Evolutionary conservation across 768 basidiomycete species (phyloP).

Genomic region (Suillus discolor): DNA sequence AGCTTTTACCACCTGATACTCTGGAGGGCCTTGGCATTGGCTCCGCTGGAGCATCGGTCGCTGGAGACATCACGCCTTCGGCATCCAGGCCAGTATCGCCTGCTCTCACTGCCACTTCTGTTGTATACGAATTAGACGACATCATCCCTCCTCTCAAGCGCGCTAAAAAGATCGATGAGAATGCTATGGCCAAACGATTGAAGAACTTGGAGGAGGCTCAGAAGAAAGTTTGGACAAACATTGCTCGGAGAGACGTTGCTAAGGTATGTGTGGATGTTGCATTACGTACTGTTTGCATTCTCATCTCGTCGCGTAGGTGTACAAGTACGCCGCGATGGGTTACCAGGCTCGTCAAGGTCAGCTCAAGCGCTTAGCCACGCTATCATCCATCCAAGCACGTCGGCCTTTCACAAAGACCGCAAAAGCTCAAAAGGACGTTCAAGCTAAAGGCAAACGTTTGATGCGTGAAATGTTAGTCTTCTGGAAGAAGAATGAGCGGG

Average conservation of each 20-base stretch:
- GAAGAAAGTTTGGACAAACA: constrained; percentile 88
- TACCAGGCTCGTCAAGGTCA: constrained; percentile 69
- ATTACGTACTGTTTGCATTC: constrained; percentile 9
- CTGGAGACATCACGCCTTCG: constrained; percentile 72
- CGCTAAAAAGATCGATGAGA: constrained; percentile 78
- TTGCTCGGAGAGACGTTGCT: constrained; percentile 80
- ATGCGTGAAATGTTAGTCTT: constrained; percentile 97
- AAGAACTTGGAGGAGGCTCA: constrained; percentile 82
- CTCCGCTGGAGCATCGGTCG: constrained; percentile 50
- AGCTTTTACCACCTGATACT: constrained; percentile 52
- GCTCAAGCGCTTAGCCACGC: constrained; percentile 72
- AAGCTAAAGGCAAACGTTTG: constrained; percentile 82
- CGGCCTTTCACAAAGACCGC: constrained; percentile 73
- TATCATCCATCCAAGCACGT: constrained; percentile 77
- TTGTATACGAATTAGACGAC: constrained; percentile 76
- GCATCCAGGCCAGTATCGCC: constrained; percentile 76
- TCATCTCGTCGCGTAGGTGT: constrained; percentile 53
- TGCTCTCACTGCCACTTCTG: constrained; percentile 50
- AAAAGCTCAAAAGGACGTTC: constrained; percentile 80
- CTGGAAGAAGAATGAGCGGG: constrained; percentile 98
- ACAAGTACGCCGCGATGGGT: constrained; percentile 72
- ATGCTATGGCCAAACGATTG: constrained; percentile 71
- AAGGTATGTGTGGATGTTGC: constrained; percentile 51
- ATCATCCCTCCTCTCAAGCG: constrained; percentile 68
- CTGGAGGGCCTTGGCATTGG: constrained; percentile 50